These are phyloP conservation scores for Monosporascus sp. DNA, from an alignment of 2,329 filamentous ascomycete species.

Conservation along the genomic window DNA sequence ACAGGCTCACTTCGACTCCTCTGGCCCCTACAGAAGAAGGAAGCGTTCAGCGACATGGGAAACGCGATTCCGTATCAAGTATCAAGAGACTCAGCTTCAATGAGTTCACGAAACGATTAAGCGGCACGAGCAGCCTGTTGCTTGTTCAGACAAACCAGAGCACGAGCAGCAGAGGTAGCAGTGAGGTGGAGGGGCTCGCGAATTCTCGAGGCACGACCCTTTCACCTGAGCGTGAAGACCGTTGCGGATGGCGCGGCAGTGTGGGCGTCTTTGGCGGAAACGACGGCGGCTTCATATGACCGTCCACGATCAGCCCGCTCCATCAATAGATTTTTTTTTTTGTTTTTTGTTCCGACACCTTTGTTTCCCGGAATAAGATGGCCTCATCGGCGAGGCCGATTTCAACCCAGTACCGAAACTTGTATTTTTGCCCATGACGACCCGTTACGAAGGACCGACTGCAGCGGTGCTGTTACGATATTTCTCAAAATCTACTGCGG, in stretches of 20 bases:
- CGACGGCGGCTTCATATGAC: conserved; percentile 52
- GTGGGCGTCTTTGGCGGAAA: conserved; percentile 45
- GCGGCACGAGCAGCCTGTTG: conserved; percentile 55
- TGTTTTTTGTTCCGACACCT: conserved; percentile 7
- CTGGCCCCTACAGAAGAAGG: conserved; percentile 27
- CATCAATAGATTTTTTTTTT: not conserved
- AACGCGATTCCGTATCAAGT: conserved; percentile 49
- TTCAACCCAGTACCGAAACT: conserved; percentile 6
- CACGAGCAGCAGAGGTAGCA: conserved; percentile 42
- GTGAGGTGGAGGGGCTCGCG: conserved; percentile 34
- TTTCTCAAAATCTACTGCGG: not conserved
- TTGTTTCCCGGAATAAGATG: conserved; percentile 6
- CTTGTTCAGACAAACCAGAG: conserved; percentile 53
- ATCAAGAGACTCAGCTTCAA: conserved; percentile 55
- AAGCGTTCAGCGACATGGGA: conserved; percentile 32
- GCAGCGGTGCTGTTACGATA: not conserved
- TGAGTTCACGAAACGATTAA: conserved; percentile 56
- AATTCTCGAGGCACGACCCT: conserved; percentile 26
- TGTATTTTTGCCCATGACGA: conserved; percentile 15
- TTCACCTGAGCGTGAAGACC: conserved; percentile 36
- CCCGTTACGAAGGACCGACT: conserved; percentile 11
- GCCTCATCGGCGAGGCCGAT: not conserved
- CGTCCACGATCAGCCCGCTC: not conserved
- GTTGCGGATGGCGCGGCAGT: conserved; percentile 53
- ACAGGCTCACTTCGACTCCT: conserved; percentile 14